These are phyloP conservation scores for Candida anglica DNA, from an alignment of 805 yeast genomes.

Conservation along the genomic window DNA sequence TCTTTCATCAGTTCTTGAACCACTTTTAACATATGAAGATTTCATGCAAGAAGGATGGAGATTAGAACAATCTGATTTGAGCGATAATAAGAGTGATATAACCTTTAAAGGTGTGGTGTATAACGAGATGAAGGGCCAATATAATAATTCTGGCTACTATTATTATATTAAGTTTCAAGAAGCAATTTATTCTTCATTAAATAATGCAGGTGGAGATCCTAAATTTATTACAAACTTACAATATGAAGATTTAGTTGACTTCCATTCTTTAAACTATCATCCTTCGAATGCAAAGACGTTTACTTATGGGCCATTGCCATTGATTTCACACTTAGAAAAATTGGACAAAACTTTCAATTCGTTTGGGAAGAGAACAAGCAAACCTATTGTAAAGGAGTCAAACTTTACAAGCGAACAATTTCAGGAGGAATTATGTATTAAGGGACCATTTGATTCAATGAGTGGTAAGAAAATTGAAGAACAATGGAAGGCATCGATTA, in stretches of 20 bases:
- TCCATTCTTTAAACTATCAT: constrained; percentile 75
- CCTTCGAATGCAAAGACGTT: constrained; percentile 86
- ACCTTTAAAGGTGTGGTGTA: constrained; percentile 93
- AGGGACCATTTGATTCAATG: constrained; percentile 73
- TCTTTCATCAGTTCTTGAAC: constrained; percentile 81
- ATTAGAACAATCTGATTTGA: constrained; percentile 63
- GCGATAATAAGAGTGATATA: constrained; percentile 58
- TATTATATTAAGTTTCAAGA: constrained; percentile 83
- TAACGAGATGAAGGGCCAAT: constrained; percentile 98
- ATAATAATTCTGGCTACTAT: constrained; percentile 81
- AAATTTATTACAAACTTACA: constrained; percentile 65
- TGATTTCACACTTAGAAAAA: constrained; percentile 54
- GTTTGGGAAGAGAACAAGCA: constrained; percentile 48
- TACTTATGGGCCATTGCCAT: constrained; percentile 79
- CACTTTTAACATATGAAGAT: constrained; percentile 72
- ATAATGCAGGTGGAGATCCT: constrained; percentile 96
- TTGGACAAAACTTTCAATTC: constrained; percentile 46
- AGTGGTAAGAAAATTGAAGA: constrained; percentile 54
- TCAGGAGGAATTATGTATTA: background rate
- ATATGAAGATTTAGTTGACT: constrained; percentile 72
- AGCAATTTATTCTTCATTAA: constrained; percentile 75
- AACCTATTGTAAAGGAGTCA: constrained; percentile 41
- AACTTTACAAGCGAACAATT: background rate
- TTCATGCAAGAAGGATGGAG: constrained; percentile 98
- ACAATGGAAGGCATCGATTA: constrained; percentile 76